A percentile compares a stretch with the other conserved stretches of the same genome.
These are phyloP conservation scores for Teratosphaeria viscida DNA, from an alignment of 2,329 filamentous ascomycete species.

Conservation along the genomic window DNA sequence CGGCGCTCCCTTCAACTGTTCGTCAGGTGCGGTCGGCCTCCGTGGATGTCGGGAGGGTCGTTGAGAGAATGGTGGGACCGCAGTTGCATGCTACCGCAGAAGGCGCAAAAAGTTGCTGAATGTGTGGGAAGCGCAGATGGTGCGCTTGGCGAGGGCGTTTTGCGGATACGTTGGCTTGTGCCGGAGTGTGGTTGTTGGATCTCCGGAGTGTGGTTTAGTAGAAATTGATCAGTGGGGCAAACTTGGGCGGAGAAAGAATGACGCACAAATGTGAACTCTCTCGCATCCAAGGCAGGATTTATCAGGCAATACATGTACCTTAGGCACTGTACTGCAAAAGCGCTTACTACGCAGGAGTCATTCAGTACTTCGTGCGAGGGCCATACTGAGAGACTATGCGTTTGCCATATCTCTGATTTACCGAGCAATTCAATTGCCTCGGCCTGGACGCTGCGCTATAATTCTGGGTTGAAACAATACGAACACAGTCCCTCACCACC, in stretches of 20 bases:
- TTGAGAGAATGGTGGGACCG: conserved; percentile 19
- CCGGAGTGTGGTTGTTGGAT: background rate
- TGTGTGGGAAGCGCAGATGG: background rate
- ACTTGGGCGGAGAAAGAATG: background rate
- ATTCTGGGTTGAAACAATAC: background rate
- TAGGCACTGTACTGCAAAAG: background rate
- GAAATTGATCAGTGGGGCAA: background rate
- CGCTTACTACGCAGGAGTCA: too few species aligned
- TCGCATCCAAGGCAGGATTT: background rate
- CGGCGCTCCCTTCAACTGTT: conserved; percentile 15
- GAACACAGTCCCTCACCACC: background rate
- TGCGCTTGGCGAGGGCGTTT: background rate
- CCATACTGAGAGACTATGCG: too few species aligned
- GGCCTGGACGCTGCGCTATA: background rate
- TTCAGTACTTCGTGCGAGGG: too few species aligned
- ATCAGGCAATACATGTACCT: background rate
- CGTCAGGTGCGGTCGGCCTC: conserved; percentile 16
- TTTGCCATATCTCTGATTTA: too few species aligned
- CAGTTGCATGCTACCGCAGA: conserved; percentile 20
- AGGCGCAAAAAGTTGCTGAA: conserved; percentile 6
- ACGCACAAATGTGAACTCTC: background rate
- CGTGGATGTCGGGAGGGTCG: conserved; percentile 19
- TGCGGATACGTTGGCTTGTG: background rate
- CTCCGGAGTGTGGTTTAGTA: background rate
- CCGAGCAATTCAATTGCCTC: background rate